These are phyloP conservation scores for Eleusine coracana DNA, from an alignment of 176 grass and related monocot genomes.

Conservation along the genomic window DNA sequence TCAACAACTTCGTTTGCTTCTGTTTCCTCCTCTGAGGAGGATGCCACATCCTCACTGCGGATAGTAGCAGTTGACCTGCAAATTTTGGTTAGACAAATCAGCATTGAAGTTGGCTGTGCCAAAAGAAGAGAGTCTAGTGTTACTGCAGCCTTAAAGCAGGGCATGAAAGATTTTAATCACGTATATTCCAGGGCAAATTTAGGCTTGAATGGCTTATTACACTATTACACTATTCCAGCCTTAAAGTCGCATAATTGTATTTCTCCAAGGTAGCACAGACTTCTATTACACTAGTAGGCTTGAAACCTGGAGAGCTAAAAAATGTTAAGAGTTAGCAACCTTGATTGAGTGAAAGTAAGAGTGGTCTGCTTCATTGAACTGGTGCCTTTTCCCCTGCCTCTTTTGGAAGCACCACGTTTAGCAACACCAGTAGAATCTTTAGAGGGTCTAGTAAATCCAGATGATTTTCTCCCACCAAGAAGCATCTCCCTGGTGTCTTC, in stretches of 20 bases:
- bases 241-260: neutral
- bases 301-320: neutral
- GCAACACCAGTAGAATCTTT: conserved; percentile 51
- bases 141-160: neutral
- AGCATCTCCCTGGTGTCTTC: conserved; percentile 69
- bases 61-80: conserved; percentile 53
- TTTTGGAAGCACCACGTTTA: conserved; percentile 51
- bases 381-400: conserved; percentile 60
- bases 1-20: conserved; percentile 64
- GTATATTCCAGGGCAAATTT: conserved; percentile 5
- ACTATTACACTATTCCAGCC: neutral
- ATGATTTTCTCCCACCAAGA: conserved; percentile 51
- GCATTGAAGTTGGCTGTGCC: neutral
- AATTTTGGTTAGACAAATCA: conserved; percentile 10
- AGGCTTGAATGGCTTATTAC: conserved; percentile 13
- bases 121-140: neutral
- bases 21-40: conserved; percentile 70
- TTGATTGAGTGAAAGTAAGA: conserved; percentile 63
- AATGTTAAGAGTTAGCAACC: conserved; percentile 38
- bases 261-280: conserved; percentile 16
- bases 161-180: neutral
- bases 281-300: neutral
- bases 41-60: conserved; percentile 63
- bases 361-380: conserved; percentile 68
- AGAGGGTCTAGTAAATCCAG: conserved; percentile 56